Percentiles rank a stretch among this genome's conserved stretches.
Conservation (phyloP, 2,329 filamentous ascomycete species). For the Ascochyta pisi region DNA sequence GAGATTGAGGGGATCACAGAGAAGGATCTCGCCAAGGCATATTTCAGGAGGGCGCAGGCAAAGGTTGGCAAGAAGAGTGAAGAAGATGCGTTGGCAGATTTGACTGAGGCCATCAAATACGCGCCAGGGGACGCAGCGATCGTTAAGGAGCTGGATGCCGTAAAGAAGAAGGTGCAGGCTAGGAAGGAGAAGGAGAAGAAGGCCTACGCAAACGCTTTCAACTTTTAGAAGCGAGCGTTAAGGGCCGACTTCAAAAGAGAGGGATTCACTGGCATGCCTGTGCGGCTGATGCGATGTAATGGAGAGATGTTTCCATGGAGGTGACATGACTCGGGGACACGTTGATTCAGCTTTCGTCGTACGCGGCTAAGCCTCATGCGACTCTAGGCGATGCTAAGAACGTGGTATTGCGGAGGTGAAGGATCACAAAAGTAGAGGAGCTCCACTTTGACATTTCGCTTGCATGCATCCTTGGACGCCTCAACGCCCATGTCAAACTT, state of each 20-base stretch:
- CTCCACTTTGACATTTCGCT: not conserved
- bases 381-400: not conserved
- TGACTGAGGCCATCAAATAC: conserved; percentile 54
- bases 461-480: conserved; percentile 2
- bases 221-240: conserved; percentile 29
- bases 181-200: conserved; percentile 88
- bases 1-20: conserved; percentile 68
- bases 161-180: conserved; percentile 78
- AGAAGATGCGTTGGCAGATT: conserved; percentile 67
- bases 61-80: conserved; percentile 80
- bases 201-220: conserved; percentile 90
- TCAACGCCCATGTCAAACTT: not conserved
- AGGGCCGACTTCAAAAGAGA: not conserved
- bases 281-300: not conserved
- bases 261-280: not conserved
- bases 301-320: not conserved
- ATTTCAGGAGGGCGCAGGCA: conserved; percentile 84
- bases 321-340: not conserved
- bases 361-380: not conserved
- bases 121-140: conserved; percentile 76
- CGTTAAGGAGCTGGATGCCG: conserved; percentile 73
- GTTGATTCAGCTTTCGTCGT: not conserved
- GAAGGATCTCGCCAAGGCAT: conserved; percentile 85
- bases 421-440: not conserved
- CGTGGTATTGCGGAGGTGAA: not conserved